A percentile compares a stretch with the other conserved stretches of the same genome.
phyloP scores from a whole-genome alignment of 148 eudicot genomes.

The Dysphania ambrosioides region DNA sequence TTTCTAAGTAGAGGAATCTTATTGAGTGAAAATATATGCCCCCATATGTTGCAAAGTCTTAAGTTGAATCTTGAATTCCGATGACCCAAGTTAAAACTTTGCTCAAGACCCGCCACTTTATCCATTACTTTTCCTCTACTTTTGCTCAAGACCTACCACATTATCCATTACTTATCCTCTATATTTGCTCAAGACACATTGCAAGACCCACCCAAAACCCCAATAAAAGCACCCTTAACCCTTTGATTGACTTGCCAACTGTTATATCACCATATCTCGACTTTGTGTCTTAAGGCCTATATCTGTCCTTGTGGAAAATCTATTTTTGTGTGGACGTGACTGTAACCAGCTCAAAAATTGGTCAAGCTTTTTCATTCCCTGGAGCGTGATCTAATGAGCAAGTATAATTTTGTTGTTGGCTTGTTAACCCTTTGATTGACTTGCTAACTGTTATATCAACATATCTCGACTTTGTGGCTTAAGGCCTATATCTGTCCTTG shows the following conservation, averaged over 20 bases:
- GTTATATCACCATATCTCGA: neutral
- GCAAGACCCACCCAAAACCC: no score
- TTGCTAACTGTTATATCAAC: neutral
- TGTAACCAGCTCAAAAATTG: conserved; percentile 64
- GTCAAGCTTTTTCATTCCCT: conserved; percentile 66
- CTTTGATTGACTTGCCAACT: neutral
- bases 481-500: neutral
- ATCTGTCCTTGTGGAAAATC: neutral
- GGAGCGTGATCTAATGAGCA: conserved; percentile 71
- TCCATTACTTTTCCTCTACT: no score
- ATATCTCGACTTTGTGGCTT: neutral
- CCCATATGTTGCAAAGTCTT: no score
- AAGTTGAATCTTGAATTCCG: no score
- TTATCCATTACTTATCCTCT: no score
- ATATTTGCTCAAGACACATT: no score
- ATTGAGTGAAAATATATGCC: no score
- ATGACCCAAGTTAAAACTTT: no score
- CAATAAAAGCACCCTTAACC: no score
- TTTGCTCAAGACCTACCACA: no score
- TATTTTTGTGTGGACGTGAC: conserved; percentile 34
- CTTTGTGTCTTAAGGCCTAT: neutral
- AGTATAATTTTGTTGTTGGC: conserved; percentile 73
- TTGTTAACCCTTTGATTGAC: conserved; percentile 21
- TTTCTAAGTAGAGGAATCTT: no score
- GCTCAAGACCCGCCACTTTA: no score